Conservation (phyloP, 2,329 filamentous ascomycete genomes). For the Alternaria angustiovoidea region DNA sequence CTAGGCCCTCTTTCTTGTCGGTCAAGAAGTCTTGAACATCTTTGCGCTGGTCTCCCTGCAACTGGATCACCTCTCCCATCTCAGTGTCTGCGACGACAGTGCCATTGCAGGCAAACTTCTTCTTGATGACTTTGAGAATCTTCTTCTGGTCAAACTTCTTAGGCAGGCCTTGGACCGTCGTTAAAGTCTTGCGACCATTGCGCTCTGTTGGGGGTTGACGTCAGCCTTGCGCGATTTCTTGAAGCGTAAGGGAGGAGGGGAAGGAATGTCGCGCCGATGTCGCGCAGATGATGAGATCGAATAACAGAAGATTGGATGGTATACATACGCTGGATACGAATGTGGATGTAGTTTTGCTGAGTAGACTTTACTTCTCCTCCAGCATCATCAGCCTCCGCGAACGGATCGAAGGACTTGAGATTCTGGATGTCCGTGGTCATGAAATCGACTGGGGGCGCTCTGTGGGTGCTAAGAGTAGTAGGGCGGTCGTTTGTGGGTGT, state of each 20-base stretch:
- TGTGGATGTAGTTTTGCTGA: constrained; percentile 98
- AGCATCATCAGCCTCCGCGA: constrained; percentile 99
- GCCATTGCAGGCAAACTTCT: constrained; percentile 99
- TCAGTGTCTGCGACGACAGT: constrained; percentile 95
- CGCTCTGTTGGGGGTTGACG: constrained; percentile 71
- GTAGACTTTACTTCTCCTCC: constrained; percentile 87
- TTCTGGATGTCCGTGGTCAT: constrained; percentile 57
- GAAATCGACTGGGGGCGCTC: constrained; percentile 43
- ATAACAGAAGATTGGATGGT: constrained; percentile 51
- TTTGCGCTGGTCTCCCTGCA: constrained; percentile 98
- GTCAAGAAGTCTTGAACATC: constrained; percentile 97
- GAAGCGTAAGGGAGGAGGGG: not conserved
- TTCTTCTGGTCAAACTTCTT: constrained; percentile 99
- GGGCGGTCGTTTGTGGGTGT: constrained; percentile 12
- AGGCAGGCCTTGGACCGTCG: constrained; percentile 96
- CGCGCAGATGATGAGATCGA: not conserved
- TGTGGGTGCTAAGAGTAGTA: constrained; percentile 26
- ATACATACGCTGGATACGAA: constrained; percentile 91
- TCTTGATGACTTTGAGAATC: constrained; percentile 99
- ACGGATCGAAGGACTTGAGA: constrained; percentile 75
- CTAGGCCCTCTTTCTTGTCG: constrained; percentile 93
- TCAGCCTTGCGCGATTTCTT: constrained; percentile 51
- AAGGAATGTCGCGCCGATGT: not conserved
- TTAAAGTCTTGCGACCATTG: constrained; percentile 99
- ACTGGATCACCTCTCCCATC: constrained; percentile 99